These are phyloP conservation scores for Alliaria petiolata DNA, from an alignment of 345 rosid species.

Conservation along the genomic window DNA sequence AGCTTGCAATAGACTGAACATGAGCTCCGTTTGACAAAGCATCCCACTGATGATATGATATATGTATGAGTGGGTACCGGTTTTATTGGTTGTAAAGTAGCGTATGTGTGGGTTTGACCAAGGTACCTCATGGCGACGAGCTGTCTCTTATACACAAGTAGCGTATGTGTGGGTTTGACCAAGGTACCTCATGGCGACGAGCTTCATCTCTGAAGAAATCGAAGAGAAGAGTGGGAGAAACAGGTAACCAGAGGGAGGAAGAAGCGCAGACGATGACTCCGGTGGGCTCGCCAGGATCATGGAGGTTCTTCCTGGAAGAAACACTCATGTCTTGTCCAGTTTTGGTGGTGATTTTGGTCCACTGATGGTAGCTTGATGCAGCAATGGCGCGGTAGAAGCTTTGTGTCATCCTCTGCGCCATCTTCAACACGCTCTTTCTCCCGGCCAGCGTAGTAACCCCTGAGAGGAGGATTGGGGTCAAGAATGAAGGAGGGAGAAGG, in stretches of 20 bases:
- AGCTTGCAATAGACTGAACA: slow-evolving; percentile 68
- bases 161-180: too few species aligned
- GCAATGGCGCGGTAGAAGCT: slow-evolving; percentile 78
- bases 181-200: slow-evolving; percentile 72
- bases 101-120: neutral
- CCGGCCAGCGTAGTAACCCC: slow-evolving; percentile 94
- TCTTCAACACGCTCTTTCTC: slow-evolving; percentile 85
- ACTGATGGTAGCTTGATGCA: slow-evolving; percentile 91
- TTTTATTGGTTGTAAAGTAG: neutral
- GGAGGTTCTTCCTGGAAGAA: slow-evolving; percentile 87
- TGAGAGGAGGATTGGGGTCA: slow-evolving; percentile 4
- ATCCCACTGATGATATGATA: slow-evolving; percentile 67
- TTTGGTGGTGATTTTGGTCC: slow-evolving; percentile 82
- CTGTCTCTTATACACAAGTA: too few species aligned
- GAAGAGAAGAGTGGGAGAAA: slow-evolving; percentile 61
- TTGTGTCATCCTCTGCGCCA: slow-evolving; percentile 91
- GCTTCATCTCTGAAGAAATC: slow-evolving; percentile 90
- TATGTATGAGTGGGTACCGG: neutral
- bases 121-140: slow-evolving; percentile 72
- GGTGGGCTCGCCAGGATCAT: slow-evolving; percentile 87
- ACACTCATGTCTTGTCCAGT: slow-evolving; percentile 91
- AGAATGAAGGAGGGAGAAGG: neutral
- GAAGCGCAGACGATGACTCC: slow-evolving; percentile 91
- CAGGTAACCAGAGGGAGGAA: slow-evolving; percentile 83
- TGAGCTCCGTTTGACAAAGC: slow-evolving; percentile 63